Evolutionary conservation across 177 flowering plant genomes (phyloP).

Genomic region (Telopea speciosissima): DNA sequence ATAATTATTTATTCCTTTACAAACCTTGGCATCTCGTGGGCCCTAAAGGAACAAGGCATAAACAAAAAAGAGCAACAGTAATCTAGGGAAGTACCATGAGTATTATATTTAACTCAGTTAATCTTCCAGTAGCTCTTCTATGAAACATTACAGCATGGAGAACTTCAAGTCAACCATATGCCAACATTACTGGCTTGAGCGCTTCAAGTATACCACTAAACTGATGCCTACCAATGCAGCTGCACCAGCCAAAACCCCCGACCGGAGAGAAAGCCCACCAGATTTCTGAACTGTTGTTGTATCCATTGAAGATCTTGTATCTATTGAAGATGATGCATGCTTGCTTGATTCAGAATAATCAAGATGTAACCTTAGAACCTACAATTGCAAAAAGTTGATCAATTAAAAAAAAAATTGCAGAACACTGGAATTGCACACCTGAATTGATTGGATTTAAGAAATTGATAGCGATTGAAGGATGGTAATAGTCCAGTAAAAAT

Average conservation of each 20-base stretch:
- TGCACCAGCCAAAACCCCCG: conserved; percentile 58
- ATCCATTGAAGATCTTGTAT: neutral
- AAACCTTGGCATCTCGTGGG: too few relatives aligned
- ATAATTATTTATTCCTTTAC: too few relatives aligned
- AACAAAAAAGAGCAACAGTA: too few relatives aligned
- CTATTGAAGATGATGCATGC: neutral
- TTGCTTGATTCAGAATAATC: conserved; percentile 32
- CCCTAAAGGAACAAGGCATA: too few relatives aligned
- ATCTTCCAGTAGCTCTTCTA: too few relatives aligned
- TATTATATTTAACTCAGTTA: too few relatives aligned
- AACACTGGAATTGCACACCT: neutral
- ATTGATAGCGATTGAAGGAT: neutral
- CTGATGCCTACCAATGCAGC: conserved; percentile 51
- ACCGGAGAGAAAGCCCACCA: conserved; percentile 22
- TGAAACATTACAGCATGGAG: too few relatives aligned
- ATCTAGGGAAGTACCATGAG: too few relatives aligned
- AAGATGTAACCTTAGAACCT: conserved; percentile 76
- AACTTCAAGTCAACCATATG: too few relatives aligned
- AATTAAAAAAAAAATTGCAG: neutral
- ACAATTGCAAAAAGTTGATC: conserved; percentile 5
- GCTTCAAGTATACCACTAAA: conserved; percentile 60
- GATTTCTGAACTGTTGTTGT: conserved; percentile 14
- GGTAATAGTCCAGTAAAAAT: neutral
- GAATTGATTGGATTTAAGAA: neutral
- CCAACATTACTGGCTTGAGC: conserved; percentile 25